Base-by-base conservation (phyloP, 768 basidiomycete genomes). In the Harrya chromipes region DNA sequence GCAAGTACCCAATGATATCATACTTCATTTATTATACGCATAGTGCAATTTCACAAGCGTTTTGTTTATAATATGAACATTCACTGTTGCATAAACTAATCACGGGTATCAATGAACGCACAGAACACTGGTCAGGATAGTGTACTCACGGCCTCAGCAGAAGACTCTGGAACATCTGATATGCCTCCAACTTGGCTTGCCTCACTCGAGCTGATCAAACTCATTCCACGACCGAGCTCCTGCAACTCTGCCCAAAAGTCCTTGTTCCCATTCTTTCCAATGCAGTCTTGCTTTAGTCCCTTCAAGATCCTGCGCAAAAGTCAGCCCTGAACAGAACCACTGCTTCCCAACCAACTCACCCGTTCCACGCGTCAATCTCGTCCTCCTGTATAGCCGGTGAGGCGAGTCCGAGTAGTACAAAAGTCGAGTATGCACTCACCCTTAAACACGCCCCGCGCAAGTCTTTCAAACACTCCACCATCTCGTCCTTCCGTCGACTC, bases 351-450 rank as follows among this genome's bases (percentile, higher is more conserved):
- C 40, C 33, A 14, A 72, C 79, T 56, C 55, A 86, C 85, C 61
- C 69, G 67, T 93, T 92, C 90, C 90, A 93, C 27, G 79, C 79
- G 39, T 87, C 85, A 33, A 91, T 80, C 65, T 92, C 88, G 65
- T 91, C 87, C 69, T 91, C 87, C 82, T 90, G 55, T 23, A 29
- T 17, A 29, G n/a, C 12, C n/a, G 13, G 52, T 35, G 36, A 20
- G 24, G 40, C 14, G 19, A 21, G 16, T 27, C 12, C 34, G n/a
- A 43, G 23, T 19, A 24, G 14, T 24, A 34, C 27, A 45, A 19
- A 11, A 37, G 35, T 20, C 23, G n/a, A 45, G 10, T 37, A 4
- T 21, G 24, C 23, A 62, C 78, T 42, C 51, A 85, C 87, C 71
- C 75, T 76, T 55, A 90, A 64, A 21, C 83, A 87, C 4, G 80